Evolutionary conservation across 768 basidiomycete species (phyloP), one percentile per base, ranked within the genome.

Genomic region (Tylopilus intermedius): DNA sequence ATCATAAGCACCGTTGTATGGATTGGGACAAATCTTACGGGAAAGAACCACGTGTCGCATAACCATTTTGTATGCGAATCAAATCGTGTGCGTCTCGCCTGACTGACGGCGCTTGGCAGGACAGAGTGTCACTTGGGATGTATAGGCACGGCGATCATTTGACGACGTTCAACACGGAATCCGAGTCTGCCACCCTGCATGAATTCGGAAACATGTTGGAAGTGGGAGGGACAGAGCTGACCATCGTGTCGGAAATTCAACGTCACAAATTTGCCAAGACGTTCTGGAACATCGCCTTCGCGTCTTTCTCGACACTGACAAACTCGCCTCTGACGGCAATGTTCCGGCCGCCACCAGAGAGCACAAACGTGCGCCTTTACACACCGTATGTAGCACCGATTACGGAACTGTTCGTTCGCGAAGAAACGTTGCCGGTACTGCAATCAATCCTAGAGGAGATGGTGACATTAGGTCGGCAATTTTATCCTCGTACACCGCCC

Each of bases 261-360:
- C 74, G 82, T 13, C 63, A 72, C 56, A 85, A 84, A 61, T 86
- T 78, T 54, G 57, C 68, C 2, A 86, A 86, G 70, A 84, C 84
- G 58, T 74, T 83, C 44, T 84, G 79, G 83, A 86, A 84, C 58
- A 70, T 81, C 44, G 71, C 72, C 1, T 78, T 84, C 57, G 76
- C 81, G 2, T 75, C 78, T 8, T 68, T 77, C 49, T 62, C 81
- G 0, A 78, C 81, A 0, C 71, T 86, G 35, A 76, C 78, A 0
- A 69, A 75, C 65, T 75, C 59, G 15, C 72, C 76, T 2, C 69
- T 81, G 33, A 74, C 78, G 4, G 76, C 77, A 1, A 66, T 84
- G 27, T 84, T 80, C 64, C 73, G 78, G 1, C 63, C 73, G 8
- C 21, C 49, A 32, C 22, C 18, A 10, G 40, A 18, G 2, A 24